Evolutionary conservation across 768 basidiomycete species (phyloP).

Genomic region (Auricularia auricula-judae): DNA sequence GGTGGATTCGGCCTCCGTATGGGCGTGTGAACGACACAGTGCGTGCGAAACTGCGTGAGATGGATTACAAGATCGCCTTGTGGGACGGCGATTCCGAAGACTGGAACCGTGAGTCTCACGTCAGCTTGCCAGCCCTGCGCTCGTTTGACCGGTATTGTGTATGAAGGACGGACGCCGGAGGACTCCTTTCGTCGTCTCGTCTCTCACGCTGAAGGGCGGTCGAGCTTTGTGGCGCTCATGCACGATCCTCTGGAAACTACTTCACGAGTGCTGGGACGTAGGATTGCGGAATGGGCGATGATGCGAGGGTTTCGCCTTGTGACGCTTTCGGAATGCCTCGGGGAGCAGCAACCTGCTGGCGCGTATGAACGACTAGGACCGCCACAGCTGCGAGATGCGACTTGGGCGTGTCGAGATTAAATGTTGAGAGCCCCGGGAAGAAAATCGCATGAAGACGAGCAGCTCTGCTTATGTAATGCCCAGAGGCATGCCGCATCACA

Average conservation of each 20-base stretch:
- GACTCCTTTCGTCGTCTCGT: not conserved
- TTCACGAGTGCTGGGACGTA: not conserved
- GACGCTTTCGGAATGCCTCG: not conserved
- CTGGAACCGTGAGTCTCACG: not conserved
- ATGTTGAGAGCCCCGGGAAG: not conserved
- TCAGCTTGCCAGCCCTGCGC: not conserved
- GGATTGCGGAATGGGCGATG: not conserved
- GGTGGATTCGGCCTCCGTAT: constrained; percentile 3
- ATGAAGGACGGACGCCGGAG: not conserved
- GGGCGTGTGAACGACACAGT: not conserved
- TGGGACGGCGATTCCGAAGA: not conserved
- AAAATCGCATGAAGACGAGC: too few relatives aligned
- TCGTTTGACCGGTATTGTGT: not conserved
- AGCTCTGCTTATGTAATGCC: too few relatives aligned
- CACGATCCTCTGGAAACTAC: not conserved
- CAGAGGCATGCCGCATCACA: too few relatives aligned
- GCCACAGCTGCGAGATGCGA: not conserved
- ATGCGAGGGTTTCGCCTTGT: not conserved
- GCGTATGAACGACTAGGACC: not conserved
- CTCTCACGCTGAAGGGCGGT: not conserved
- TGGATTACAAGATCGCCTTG: not conserved
- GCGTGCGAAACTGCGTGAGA: not conserved
- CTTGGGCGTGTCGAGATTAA: not conserved
- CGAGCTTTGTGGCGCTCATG: not conserved
- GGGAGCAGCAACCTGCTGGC: not conserved